phyloP scores from a whole-genome alignment of 2,329 filamentous ascomycete genomes.

The Pseudopyrenochaeta lycopersici region DNA sequence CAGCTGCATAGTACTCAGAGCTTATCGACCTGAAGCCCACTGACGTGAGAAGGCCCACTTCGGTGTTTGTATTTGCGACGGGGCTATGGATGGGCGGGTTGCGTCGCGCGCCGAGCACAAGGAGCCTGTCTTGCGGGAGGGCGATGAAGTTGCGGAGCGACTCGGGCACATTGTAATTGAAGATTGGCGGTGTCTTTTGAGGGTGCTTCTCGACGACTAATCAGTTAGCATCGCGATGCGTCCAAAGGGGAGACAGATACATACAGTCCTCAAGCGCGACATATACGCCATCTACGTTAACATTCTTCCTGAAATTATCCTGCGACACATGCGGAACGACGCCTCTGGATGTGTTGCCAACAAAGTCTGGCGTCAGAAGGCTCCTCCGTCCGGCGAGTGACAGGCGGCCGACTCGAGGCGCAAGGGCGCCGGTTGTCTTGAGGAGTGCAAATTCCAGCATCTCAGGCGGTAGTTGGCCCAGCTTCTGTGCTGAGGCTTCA shows the following conservation, averaged over 20 bases:
- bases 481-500: constrained; percentile 11
- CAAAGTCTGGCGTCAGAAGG: constrained; percentile 84
- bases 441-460: constrained; percentile 57
- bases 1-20: constrained; percentile 73
- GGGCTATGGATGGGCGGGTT: constrained; percentile 78
- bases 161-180: constrained; percentile 56
- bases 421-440: constrained; percentile 48
- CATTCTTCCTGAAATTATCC: constrained; percentile 76
- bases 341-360: constrained; percentile 83
- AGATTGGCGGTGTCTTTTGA: constrained; percentile 60
- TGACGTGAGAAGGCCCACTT: constrained; percentile 82
- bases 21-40: constrained; percentile 81
- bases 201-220: constrained; percentile 70
- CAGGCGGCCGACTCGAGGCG: constrained; percentile 74
- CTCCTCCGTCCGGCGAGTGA: constrained; percentile 67
- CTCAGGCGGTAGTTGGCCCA: constrained; percentile 44
- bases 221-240: constrained; percentile 46
- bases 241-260: constrained; percentile 43
- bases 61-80: constrained; percentile 71
- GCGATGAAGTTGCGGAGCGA: constrained; percentile 80
- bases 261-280: constrained; percentile 92
- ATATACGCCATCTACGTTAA: constrained; percentile 74
- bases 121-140: constrained; percentile 69
- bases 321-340: constrained; percentile 87
- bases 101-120: constrained; percentile 80